Base-by-base conservation (phyloP, 148 eudicot genomes). In the Cornus suecica region DNA sequence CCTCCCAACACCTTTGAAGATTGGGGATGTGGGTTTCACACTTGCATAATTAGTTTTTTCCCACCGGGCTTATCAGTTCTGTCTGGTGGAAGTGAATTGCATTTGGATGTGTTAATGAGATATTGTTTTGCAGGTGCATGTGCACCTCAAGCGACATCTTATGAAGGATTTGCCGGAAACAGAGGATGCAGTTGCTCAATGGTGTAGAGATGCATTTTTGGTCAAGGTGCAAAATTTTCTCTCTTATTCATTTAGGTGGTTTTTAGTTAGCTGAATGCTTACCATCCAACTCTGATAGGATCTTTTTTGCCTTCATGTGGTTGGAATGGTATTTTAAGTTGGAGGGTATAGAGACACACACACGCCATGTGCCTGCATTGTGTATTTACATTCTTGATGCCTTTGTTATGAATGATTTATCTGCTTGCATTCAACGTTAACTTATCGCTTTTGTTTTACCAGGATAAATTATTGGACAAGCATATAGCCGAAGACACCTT, bases 131-230 rank as follows among this genome's bases (percentile, higher is more conserved):
- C 86, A 95, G 99, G 84, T 91, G 58, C 94, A 95, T 69, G 97
- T 95, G 66, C 97, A 89, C 85, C 77, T 95, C 67, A 91, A 88
- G 84, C 86, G 99, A 34, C 91, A 88, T 76, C 73, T 77, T 69
- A 91, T 95, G 97, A 88, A 84, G 73, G 97, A 95, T 79, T 80
- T 95, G 71, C 97, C 99, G 48, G 96, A 91, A 83, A 76, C 92
- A 18, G 96, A 91, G 51, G 97, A 92, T 63, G 90, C 84, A 70
- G 86, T 92, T 80, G 99, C 97, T 31, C 97, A 95, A 68, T 92
- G 99, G 99, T 95, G 99, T 83, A 90, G 74, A 83, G 99, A 95
- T 78, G 71, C 74, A 60, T 95, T 92, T 83, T 81, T 88, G 56
- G 97, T 86, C 66, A 95, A 95, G 97, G 99, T 95, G 20, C 69